Base-by-base conservation (phyloP, 1,284 basidiomycete genomes). In the Hypsizygus ulmarius region DNA sequence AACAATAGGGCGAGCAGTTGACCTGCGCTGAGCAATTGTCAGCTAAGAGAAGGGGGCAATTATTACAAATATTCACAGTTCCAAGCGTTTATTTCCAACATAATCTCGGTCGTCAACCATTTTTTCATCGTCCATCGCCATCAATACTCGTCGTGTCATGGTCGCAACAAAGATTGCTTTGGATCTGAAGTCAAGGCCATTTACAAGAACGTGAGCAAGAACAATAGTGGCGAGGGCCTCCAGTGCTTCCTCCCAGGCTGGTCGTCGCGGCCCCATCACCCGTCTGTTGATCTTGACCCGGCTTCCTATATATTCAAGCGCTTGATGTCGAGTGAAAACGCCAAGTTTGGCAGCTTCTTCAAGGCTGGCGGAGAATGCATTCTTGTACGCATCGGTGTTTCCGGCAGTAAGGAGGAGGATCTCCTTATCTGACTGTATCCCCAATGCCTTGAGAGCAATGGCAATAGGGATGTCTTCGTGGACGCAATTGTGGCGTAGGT, bases 81-180 rank as follows among this genome's bases (percentile, higher is more conserved):
- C 97, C 33, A 99, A 74, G 50, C 97, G 90, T 72, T 99, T 99
- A 72, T 99, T 99, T 36, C 97, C 97, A 54, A 99, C 97, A 66
- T 99, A 99, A 69, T 99, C 97, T 36, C 97, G 82, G 67, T 99
- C 97, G 62, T 99, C 97, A 8, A 98, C 93, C 84, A 95, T 93
- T 62, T 88, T 95, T 65, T 93, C 90, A 65, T 99, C 93, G 47
- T 93, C 82, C 85, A 98, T 93, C 21, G 93, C 93, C 87, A 95
- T 93, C 46, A 99, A 74, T 2, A 99, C 97, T 43, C 97, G 78
- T 19, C 97, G 79, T 0, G 94, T 94, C 97, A 99, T 99, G 0
- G 93, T 97, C 1, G 93, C 95, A 29, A 99, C 89, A 68, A 99
- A 99, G 60, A 99, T 92, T 21, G 94, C 93, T 67, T 99, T 99